Conservation (phyloP, 495 filamentous ascomycete species). For the Talaromyces thailandensis region DNA sequence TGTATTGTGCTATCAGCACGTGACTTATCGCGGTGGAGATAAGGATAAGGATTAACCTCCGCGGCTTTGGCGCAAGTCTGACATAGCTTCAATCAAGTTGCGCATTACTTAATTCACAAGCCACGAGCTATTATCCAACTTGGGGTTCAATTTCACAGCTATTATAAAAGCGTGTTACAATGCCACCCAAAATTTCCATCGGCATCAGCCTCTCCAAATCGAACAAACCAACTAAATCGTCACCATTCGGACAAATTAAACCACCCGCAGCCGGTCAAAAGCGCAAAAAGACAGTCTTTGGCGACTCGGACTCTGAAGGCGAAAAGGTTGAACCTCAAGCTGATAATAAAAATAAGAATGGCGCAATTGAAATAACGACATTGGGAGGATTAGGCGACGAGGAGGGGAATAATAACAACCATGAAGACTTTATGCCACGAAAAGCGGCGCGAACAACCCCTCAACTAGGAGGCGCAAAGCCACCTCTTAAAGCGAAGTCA, state of each 20-base stretch:
- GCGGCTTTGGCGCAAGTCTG: not conserved
- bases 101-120: not conserved
- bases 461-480: slow-evolving; percentile 17
- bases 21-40: not conserved
- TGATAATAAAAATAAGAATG: slow-evolving; percentile 8
- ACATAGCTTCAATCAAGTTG: not conserved
- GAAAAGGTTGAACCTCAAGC: slow-evolving; percentile 35
- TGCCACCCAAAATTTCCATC: slow-evolving; percentile 39
- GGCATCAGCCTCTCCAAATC: slow-evolving; percentile 49
- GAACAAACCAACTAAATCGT: not conserved
- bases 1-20: slow-evolving; percentile 5
- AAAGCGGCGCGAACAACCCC: not conserved
- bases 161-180: slow-evolving; percentile 9
- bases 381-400: slow-evolving; percentile 29
- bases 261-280: slow-evolving; percentile 44
- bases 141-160: not conserved
- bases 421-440: not conserved
- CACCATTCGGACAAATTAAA: not conserved
- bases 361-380: slow-evolving; percentile 28
- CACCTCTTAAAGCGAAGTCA: slow-evolving; percentile 11
- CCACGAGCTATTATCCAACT: not conserved
- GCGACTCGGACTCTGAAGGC: slow-evolving; percentile 36
- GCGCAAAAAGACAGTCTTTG: slow-evolving; percentile 42
- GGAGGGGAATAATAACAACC: not conserved
- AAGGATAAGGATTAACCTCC: not conserved